Evolutionary conservation across 2,329 filamentous ascomycete genomes (phyloP).

Genomic region (Penicillium sp.): DNA sequence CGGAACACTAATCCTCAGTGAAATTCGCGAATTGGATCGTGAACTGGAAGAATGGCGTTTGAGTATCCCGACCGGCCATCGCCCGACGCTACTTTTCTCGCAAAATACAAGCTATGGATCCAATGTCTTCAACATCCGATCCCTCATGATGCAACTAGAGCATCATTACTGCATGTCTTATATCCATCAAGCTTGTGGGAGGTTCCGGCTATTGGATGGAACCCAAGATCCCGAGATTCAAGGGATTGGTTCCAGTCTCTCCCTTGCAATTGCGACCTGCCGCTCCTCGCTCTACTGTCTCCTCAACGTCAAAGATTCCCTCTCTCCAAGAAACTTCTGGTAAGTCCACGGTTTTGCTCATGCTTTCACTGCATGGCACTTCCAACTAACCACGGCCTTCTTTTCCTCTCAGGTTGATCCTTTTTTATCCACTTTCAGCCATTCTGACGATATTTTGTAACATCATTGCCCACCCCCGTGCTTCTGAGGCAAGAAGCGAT

Average conservation of each 20-base stretch:
- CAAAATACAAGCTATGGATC: slow-evolving; percentile 6
- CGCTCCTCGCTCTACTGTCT: slow-evolving; percentile 52
- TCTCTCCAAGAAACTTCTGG: slow-evolving; percentile 5
- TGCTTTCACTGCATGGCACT: not conserved
- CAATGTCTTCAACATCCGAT: slow-evolving; percentile 36
- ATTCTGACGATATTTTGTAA: slow-evolving; percentile 53
- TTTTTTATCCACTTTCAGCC: slow-evolving; percentile 55
- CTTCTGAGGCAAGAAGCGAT: not conserved
- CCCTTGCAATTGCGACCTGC: slow-evolving; percentile 52
- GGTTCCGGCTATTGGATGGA: slow-evolving; percentile 42
- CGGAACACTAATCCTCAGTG: slow-evolving; percentile 51
- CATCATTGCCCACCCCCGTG: slow-evolving; percentile 45
- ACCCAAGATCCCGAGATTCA: slow-evolving; percentile 32
- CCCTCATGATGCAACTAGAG: slow-evolving; percentile 49
- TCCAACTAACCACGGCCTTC: not conserved
- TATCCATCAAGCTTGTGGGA: slow-evolving; percentile 52
- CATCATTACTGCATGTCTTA: slow-evolving; percentile 53
- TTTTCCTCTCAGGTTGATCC: slow-evolving; percentile 41
- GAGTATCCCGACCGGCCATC: slow-evolving; percentile 36
- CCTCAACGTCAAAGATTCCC: not conserved
- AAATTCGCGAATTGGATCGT: slow-evolving; percentile 55
- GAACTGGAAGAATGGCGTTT: slow-evolving; percentile 54
- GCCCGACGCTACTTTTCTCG: slow-evolving; percentile 44
- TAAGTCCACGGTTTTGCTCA: not conserved
- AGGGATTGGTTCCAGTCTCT: slow-evolving; percentile 49